phyloP scores from a whole-genome alignment of 768 basidiomycete genomes.

The Serendipita sp. region DNA sequence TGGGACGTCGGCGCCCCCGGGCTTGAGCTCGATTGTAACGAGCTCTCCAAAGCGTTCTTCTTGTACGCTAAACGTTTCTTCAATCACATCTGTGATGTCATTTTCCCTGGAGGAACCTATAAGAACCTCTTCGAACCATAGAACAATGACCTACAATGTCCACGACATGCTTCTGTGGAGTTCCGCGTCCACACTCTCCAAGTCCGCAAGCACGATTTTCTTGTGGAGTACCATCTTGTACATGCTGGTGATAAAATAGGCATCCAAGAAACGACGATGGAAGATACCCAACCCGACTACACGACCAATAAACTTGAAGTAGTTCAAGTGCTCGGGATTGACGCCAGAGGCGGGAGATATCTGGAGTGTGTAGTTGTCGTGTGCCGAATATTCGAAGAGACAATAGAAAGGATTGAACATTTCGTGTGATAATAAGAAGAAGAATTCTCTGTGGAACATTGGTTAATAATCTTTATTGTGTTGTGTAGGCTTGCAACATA shows the following conservation, averaged over 20 bases:
- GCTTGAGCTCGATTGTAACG: constrained; percentile 88
- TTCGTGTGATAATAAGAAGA: constrained; percentile 98
- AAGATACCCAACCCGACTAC: constrained; percentile 93
- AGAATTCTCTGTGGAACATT: constrained; percentile 66
- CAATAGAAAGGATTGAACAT: constrained; percentile 99
- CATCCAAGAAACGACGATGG: constrained; percentile 96
- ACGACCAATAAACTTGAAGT: constrained; percentile 99
- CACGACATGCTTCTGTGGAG: constrained; percentile 88
- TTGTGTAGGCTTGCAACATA: constrained; percentile 16
- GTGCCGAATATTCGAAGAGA: constrained; percentile 97
- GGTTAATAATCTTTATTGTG: not conserved
- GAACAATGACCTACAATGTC: constrained; percentile 67
- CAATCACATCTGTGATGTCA: constrained; percentile 94
- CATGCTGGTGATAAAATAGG: constrained; percentile 98
- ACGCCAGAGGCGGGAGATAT: constrained; percentile 97
- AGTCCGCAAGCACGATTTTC: constrained; percentile 82
- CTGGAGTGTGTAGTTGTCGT: constrained; percentile 99
- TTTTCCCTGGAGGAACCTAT: constrained; percentile 51
- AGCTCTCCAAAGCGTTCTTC: constrained; percentile 98
- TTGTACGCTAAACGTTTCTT: constrained; percentile 91
- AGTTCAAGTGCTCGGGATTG: constrained; percentile 98
- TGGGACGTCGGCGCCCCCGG: constrained; percentile 66
- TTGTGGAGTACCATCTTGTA: constrained; percentile 99
- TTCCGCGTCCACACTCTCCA: constrained; percentile 95
- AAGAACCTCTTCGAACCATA: constrained; percentile 1